phyloP scores from a whole-genome alignment of 805 yeast species.

The Yarrowia porcina region DNA sequence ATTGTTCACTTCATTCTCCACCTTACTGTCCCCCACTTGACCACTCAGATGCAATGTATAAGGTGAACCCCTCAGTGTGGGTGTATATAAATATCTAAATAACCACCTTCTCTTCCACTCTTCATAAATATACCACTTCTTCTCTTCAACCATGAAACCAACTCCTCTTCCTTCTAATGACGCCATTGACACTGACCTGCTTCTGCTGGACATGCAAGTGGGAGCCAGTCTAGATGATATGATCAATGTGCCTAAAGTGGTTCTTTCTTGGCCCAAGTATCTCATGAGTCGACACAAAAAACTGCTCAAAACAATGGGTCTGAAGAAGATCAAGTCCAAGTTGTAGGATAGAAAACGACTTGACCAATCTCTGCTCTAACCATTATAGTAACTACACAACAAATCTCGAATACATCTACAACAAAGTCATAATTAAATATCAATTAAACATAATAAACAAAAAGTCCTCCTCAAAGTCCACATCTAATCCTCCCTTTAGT shows the following conservation, averaged over 20 bases:
- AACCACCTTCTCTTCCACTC: too few species aligned
- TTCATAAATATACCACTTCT: too few species aligned
- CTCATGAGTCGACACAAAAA: not conserved
- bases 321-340: not conserved
- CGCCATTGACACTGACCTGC: not conserved
- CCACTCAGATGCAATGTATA: not conserved
- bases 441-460: not conserved
- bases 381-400: not conserved
- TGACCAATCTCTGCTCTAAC: too few species aligned
- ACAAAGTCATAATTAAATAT: not conserved
- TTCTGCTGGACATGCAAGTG: slow-evolving; percentile 2
- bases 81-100: too few species aligned
- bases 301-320: not conserved
- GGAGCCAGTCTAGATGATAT: slow-evolving; percentile 4
- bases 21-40: too few species aligned
- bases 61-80: too few species aligned
- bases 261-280: not conserved
- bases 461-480: not conserved
- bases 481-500: not conserved
- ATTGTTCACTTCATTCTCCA: too few species aligned
- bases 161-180: not conserved
- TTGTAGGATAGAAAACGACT: not conserved
- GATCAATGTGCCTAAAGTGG: not conserved
- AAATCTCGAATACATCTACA: not conserved
- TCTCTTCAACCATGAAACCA: not conserved